A percentile compares a stretch with the other conserved stretches of the same genome.
These are phyloP conservation scores for Torulaspora maleeae DNA, from an alignment of 805 yeast genomes.

Conservation along the genomic window DNA sequence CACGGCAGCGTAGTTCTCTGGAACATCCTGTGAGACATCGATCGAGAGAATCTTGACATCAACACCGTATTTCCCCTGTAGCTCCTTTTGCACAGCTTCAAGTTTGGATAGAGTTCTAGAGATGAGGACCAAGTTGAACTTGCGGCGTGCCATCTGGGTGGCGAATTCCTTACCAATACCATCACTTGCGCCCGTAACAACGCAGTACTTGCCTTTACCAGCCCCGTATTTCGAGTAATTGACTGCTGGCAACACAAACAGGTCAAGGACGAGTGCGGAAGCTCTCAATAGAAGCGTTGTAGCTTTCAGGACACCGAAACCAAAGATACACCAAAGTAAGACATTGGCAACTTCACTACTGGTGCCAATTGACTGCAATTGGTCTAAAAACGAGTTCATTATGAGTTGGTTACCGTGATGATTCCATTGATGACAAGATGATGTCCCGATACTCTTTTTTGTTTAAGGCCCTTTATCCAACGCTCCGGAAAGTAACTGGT, in stretches of 20 bases:
- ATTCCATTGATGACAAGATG: neutral
- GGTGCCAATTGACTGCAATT: slow-evolving; percentile 22
- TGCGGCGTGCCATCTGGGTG: slow-evolving; percentile 74
- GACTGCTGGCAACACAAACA: slow-evolving; percentile 59
- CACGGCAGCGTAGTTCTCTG: slow-evolving; percentile 52
- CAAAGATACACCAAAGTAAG: slow-evolving; percentile 41
- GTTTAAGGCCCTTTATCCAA: no score
- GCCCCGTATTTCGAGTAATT: slow-evolving; percentile 71
- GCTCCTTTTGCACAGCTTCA: slow-evolving; percentile 57
- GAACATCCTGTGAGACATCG: slow-evolving; percentile 66
- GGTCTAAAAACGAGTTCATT: slow-evolving; percentile 19
- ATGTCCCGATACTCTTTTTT: no score
- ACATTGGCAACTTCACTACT: slow-evolving; percentile 24
- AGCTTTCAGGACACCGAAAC: slow-evolving; percentile 60
- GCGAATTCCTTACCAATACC: slow-evolving; percentile 96
- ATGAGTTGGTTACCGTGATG: neutral
- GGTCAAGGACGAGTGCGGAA: slow-evolving; percentile 51
- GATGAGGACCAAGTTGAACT: slow-evolving; percentile 76
- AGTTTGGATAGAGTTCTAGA: slow-evolving; percentile 81
- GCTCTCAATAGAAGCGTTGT: slow-evolving; percentile 49
- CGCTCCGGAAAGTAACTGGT: no score
- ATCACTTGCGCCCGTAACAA: slow-evolving; percentile 94
- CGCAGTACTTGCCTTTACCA: slow-evolving; percentile 73
- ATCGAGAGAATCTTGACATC: slow-evolving; percentile 64
- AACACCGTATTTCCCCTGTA: slow-evolving; percentile 56